phyloP scores from a whole-genome alignment of 1,284 basidiomycete species.

The Trichosporon ovoides region DNA sequence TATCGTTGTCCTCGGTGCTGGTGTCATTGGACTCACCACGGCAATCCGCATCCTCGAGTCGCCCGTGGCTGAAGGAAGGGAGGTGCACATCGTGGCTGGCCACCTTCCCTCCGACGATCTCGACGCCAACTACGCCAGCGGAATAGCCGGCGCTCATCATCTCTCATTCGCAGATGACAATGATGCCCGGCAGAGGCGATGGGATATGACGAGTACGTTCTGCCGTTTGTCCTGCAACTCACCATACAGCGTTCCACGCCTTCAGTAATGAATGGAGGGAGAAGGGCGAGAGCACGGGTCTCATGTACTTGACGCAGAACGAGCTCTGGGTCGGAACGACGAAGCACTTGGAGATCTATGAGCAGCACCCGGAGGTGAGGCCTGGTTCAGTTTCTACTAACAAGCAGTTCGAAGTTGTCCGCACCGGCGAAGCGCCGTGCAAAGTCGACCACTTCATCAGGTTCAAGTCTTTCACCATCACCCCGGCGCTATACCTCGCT shows the following conservation, averaged over 20 bases:
- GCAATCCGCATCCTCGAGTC: conserved; percentile 39
- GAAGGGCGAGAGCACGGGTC: conserved; percentile 32
- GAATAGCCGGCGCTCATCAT: conserved; percentile 47
- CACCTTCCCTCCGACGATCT: conserved; percentile 39
- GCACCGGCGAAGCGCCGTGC: conserved; percentile 10
- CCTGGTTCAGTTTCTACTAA: neutral
- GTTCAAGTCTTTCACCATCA: conserved; percentile 48
- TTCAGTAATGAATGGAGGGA: conserved; percentile 36
- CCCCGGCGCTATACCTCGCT: conserved; percentile 40
- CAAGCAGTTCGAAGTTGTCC: conserved; percentile 26
- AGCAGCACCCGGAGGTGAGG: conserved; percentile 44
- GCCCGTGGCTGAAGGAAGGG: neutral
- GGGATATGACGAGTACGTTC: conserved; percentile 40
- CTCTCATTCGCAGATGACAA: conserved; percentile 44
- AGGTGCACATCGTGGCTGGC: conserved; percentile 39
- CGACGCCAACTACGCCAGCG: conserved; percentile 35
- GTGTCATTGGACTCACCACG: conserved; percentile 46
- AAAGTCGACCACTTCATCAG: conserved; percentile 35
- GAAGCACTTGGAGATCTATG: conserved; percentile 42
- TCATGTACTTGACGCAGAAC: conserved; percentile 43
- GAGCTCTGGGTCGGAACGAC: conserved; percentile 40
- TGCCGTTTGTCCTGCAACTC: neutral
- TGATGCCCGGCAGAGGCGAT: conserved; percentile 34
- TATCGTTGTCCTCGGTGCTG: conserved; percentile 40
- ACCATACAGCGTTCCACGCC: conserved; percentile 31